These are phyloP conservation scores for Cryptococcus hybrid DNA, from an alignment of 1,284 basidiomycete species.

Conservation along the genomic window DNA sequence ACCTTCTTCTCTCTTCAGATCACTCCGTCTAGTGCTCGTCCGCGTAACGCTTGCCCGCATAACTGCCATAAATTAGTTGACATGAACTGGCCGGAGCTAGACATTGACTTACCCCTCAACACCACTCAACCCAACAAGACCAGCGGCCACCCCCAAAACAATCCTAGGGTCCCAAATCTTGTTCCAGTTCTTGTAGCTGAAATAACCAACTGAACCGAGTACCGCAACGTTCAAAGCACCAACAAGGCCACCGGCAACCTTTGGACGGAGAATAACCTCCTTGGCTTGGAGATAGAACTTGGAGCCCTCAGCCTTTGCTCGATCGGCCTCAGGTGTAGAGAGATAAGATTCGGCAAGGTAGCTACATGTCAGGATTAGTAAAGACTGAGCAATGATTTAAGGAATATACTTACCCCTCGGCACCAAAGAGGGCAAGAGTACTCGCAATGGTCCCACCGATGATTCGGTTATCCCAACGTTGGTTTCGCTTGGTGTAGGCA, in stretches of 20 bases:
- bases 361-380: slow-evolving; percentile 31
- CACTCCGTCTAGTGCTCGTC: slow-evolving; percentile 17
- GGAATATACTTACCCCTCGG: slow-evolving; percentile 54
- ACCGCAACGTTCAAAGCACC: slow-evolving; percentile 69
- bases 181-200: slow-evolving; percentile 68
- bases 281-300: slow-evolving; percentile 60
- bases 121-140: slow-evolving; percentile 63
- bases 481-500: slow-evolving; percentile 64
- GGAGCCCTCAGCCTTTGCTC: slow-evolving; percentile 63
- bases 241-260: slow-evolving; percentile 66
- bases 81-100: slow-evolving; percentile 2
- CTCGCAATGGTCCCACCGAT: slow-evolving; percentile 60
- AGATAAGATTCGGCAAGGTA: slow-evolving; percentile 64
- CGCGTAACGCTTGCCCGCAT: slow-evolving; percentile 41
- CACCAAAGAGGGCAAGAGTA: slow-evolving; percentile 59
- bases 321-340: slow-evolving; percentile 59
- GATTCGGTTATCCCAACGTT: slow-evolving; percentile 61
- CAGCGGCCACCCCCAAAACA: slow-evolving; percentile 64
- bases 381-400: background rate
- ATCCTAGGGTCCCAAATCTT: slow-evolving; percentile 68
- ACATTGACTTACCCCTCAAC: slow-evolving; percentile 63
- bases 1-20: too few relatives aligned
- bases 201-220: slow-evolving; percentile 65
- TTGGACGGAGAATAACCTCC: slow-evolving; percentile 65
- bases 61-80: slow-evolving; percentile 16